Base-by-base conservation (phyloP, 345 rosid genomes). In the Gossypium stocksii region DNA sequence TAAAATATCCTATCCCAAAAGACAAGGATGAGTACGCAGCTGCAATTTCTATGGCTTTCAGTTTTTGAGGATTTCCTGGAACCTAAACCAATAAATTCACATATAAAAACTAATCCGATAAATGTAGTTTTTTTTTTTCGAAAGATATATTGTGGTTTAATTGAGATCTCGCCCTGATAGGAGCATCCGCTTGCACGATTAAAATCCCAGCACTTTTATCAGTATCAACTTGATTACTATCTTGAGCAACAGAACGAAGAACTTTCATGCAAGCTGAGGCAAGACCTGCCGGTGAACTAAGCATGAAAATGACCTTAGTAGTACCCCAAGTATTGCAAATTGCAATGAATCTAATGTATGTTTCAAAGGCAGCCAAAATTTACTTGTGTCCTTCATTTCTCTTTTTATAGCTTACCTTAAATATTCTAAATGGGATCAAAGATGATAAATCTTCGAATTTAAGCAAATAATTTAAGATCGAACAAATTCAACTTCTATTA, bases 1-100 rank as follows among this genome's bases (percentile, higher is more conserved):
- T 96, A 80, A 87, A 85, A 83, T 89, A 95, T 84, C 98, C 99
- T 58, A 95, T 82, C 14, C 96, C 98, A 80, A 95, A 93, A 16
- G 99, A 95, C 70, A 72, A 69, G 29, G 96, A 87, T 7, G 98
- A 87, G 75, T 84, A 93, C 15, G 90, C 89, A 78, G 98, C 99
- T 20, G 97, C 96, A 43, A 95, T 91, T 87, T 95, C 99, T 75
- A 95, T 74, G 12, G 92, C 88, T 80, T 89, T 89, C n/a, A n/a
- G n/a, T 76, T 77, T 80, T 2, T 85, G 82, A 22, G 76, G 78
- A 67, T 57, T 74, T 81, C 88, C 95, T 56, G 85, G 58, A 8
- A 71, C 87, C 98, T 92, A 73, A 71, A 69, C 41, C 13, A 61
- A 46, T 19, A 51, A 74, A 64, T 51, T 72, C 38, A 64, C 53